A percentile compares a stretch with the other conserved stretches of the same genome.
phyloP scores from a whole-genome alignment of 345 rosid genomes.

The Luvunga scandens region DNA sequence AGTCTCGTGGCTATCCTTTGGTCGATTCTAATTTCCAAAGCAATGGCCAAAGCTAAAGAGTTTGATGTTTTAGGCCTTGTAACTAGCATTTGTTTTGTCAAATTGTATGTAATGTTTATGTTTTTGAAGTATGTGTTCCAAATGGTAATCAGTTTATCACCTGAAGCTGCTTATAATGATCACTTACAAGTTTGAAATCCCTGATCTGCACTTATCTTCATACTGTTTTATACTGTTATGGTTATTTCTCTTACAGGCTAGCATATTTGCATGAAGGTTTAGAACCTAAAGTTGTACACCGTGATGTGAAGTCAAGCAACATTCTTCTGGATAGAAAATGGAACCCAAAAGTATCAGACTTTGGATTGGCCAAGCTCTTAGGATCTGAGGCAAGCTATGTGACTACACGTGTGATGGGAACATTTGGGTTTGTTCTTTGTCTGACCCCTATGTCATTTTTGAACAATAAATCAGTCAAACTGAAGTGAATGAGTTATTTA shows the following conservation, averaged over 20 bases:
- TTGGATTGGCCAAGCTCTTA: conserved; percentile 86
- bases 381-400: conserved; percentile 87
- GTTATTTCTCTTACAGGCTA: conserved; percentile 42
- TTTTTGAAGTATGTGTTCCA: not conserved
- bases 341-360: conserved; percentile 88
- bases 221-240: conserved; percentile 1
- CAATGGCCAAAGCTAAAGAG: not conserved
- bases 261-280: conserved; percentile 97
- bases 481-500: not conserved
- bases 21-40: not conserved
- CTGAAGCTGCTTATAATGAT: not conserved
- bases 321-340: conserved; percentile 79
- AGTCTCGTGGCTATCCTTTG: not conserved
- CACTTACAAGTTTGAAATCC: not conserved
- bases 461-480: not conserved
- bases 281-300: conserved; percentile 95
- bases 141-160: not conserved
- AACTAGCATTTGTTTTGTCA: not conserved
- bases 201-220: not conserved
- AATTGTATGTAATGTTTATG: not conserved
- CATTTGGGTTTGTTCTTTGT: conserved; percentile 67
- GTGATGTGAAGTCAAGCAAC: conserved; percentile 91
- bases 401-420: conserved; percentile 97
- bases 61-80: not conserved
- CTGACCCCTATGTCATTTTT: not conserved